Conservation (phyloP, 805 yeast genomes). For the Clavispora carvajalis region DNA sequence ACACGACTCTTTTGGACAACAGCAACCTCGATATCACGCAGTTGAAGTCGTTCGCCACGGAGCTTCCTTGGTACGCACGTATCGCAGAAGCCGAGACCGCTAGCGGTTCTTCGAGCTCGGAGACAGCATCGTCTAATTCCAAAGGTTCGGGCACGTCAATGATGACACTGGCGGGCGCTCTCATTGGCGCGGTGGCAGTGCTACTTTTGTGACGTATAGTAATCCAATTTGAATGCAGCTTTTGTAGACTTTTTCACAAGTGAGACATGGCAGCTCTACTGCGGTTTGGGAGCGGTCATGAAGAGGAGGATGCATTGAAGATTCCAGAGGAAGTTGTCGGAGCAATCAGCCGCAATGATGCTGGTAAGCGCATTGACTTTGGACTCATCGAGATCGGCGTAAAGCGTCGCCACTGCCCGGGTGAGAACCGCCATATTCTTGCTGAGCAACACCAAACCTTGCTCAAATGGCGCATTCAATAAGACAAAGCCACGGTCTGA, state of each 20-base stretch:
- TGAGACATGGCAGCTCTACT: too few relatives aligned
- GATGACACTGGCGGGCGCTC: slow-evolving; percentile 26
- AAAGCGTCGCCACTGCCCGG: slow-evolving; percentile 16
- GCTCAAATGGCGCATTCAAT: slow-evolving; percentile 26
- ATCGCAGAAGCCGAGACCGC: slow-evolving; percentile 14
- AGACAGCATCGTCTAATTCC: slow-evolving; percentile 1
- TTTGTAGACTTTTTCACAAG: too few relatives aligned
- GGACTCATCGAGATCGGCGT: slow-evolving; percentile 7
- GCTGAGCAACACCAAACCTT: slow-evolving; percentile 27
- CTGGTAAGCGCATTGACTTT: slow-evolving; percentile 6
- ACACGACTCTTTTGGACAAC: slow-evolving; percentile 32
- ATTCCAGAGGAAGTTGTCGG: slow-evolving; percentile 39
- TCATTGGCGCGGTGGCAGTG: slow-evolving; percentile 30
- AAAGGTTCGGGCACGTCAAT: slow-evolving; percentile 1
- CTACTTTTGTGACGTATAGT: slow-evolving; percentile 22
- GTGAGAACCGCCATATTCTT: slow-evolving; percentile 25
- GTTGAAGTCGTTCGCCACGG: slow-evolving; percentile 29
- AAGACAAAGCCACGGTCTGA: slow-evolving; percentile 3
- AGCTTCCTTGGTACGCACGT: slow-evolving; percentile 29
- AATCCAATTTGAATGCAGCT: neutral
- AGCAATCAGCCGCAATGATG: slow-evolving; percentile 32
- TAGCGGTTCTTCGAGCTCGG: slow-evolving; percentile 5
- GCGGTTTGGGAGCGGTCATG: slow-evolving; percentile 21
- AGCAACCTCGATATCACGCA: slow-evolving; percentile 17
- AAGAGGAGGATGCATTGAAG: slow-evolving; percentile 31